Evolutionary conservation across 495 filamentous ascomycete genomes (phyloP).

Genomic region (Letharia columbiana): DNA sequence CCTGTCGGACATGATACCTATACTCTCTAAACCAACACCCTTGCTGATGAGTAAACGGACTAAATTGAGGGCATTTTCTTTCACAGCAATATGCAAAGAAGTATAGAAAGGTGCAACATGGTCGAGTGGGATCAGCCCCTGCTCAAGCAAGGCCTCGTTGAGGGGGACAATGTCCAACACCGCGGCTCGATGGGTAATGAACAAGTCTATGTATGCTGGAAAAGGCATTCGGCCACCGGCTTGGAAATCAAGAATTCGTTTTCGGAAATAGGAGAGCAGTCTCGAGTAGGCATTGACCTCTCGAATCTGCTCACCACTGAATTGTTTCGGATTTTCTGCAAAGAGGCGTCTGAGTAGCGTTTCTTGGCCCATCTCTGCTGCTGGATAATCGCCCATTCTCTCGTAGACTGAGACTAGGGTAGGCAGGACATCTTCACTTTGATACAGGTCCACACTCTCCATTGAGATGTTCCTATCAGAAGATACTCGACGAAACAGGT

Average conservation of each 20-base stretch:
- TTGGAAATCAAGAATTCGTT: neutral
- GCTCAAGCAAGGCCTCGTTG: neutral
- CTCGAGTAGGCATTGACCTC: neutral
- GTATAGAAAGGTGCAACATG: neutral
- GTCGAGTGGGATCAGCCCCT: neutral
- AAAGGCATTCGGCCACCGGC: neutral
- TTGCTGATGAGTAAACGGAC: neutral
- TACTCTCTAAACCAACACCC: neutral
- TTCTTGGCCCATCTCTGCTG: constrained; percentile 7
- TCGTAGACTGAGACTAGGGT: constrained; percentile 6
- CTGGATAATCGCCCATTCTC: constrained; percentile 1
- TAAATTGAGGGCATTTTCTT: neutral
- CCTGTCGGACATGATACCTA: neutral
- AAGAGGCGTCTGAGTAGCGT: neutral
- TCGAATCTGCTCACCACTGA: neutral
- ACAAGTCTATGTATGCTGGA: neutral
- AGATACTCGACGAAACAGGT: neutral
- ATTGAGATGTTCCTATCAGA: neutral
- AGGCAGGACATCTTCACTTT: neutral
- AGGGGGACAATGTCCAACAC: neutral
- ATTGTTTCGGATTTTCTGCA: neutral
- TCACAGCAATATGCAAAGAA: neutral
- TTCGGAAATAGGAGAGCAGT: neutral
- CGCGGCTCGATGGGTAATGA: neutral
- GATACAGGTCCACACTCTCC: neutral